Evolutionary conservation across 805 yeast species (phyloP).

Genomic region (Kuraishia piskuri): DNA sequence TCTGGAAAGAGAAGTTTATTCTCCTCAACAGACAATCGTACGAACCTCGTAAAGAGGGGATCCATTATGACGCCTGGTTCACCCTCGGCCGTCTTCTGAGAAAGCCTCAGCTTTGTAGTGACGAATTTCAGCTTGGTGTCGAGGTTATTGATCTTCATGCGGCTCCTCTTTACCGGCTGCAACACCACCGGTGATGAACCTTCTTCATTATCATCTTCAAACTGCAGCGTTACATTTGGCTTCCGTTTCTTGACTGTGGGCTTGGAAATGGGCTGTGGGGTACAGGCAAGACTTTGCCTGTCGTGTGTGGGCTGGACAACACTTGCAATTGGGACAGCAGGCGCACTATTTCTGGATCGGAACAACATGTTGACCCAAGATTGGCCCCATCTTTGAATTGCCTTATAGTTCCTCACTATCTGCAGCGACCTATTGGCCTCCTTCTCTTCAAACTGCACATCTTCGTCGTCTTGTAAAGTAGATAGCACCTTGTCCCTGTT

Average conservation of each 20-base stretch:
- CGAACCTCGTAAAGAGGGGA: not conserved
- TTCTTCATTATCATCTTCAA: not conserved
- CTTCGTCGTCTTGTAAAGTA: not conserved
- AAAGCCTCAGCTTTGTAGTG: not conserved
- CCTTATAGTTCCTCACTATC: not conserved
- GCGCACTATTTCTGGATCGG: not conserved
- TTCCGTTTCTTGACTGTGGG: not conserved
- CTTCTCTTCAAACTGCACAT: not conserved
- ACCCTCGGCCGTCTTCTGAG: not conserved
- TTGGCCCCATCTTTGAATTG: not conserved
- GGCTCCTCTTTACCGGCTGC: not conserved
- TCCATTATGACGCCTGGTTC: not conserved
- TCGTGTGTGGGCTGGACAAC: too few relatives aligned
- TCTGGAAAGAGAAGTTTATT: not conserved
- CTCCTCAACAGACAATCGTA: not conserved
- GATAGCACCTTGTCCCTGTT: not conserved
- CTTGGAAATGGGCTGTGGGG: too few relatives aligned
- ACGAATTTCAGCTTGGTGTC: not conserved
- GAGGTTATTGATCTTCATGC: not conserved
- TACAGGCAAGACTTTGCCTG: too few relatives aligned
- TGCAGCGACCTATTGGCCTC: not conserved
- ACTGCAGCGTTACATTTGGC: not conserved
- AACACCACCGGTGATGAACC: not conserved
- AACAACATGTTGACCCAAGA: not conserved
- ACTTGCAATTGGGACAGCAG: too few relatives aligned